Percentiles rank a stretch among this genome's conserved stretches.
Evolutionary conservation across 2,329 filamentous ascomycete genomes (phyloP).

Genomic region (Botrytis porri): DNA sequence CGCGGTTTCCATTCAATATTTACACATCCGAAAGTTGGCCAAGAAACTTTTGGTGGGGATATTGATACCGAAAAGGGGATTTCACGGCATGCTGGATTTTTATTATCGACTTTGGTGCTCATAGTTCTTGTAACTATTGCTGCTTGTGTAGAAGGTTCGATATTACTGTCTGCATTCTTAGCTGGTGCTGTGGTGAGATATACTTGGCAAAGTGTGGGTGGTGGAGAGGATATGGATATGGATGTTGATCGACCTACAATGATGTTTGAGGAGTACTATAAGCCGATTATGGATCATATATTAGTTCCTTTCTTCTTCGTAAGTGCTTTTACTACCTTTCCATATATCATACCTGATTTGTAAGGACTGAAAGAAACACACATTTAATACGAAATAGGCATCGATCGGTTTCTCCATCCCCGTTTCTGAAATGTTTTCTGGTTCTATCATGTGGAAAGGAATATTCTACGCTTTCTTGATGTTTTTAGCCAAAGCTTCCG

Average conservation of each 20-base stretch:
- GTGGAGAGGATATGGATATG: not conserved
- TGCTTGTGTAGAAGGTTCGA: conserved; percentile 12
- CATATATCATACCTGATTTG: not conserved
- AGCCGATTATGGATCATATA: conserved; percentile 41
- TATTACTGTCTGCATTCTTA: conserved; percentile 14
- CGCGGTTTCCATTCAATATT: not conserved
- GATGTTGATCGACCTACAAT: conserved; percentile 8
- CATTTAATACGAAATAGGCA: not conserved
- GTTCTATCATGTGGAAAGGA: conserved; percentile 62
- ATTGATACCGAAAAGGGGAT: not conserved
- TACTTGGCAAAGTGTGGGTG: not conserved
- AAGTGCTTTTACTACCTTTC: conserved; percentile 32
- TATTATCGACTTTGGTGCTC: conserved; percentile 1
- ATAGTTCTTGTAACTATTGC: conserved; percentile 10
- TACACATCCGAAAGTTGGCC: not conserved
- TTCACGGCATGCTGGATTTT: conserved; percentile 6
- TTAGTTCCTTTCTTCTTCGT: conserved; percentile 62
- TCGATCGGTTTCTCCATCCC: conserved; percentile 19
- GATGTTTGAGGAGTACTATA: conserved; percentile 35
- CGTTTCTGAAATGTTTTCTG: conserved; percentile 2
- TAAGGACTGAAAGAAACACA: no score
- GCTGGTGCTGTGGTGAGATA: conserved; percentile 15
- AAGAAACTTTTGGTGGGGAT: not conserved
- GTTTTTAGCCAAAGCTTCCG: conserved; percentile 45
- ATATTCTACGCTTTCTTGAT: conserved; percentile 44